Evolutionary conservation across 2,329 filamentous ascomycete species (phyloP).

Genomic region (Pyrenochaeta sp.): DNA sequence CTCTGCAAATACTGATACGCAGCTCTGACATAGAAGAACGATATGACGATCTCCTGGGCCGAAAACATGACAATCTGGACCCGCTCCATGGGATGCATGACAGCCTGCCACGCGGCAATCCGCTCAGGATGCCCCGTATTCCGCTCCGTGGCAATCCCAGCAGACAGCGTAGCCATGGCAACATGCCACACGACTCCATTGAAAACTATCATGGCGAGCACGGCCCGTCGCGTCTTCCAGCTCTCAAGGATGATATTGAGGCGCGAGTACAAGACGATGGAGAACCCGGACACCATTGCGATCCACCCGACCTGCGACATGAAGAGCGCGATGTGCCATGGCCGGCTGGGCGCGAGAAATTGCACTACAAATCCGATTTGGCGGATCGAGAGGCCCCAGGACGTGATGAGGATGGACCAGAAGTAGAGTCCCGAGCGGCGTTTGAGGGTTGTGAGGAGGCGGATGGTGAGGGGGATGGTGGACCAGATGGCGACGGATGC

Average conservation of each 20-base stretch:
- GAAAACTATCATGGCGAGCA: slow-evolving; percentile 62
- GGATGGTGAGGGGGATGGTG: slow-evolving; percentile 50
- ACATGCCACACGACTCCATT: slow-evolving; percentile 61
- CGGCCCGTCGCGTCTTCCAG: slow-evolving; percentile 51
- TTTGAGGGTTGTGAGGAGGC: slow-evolving; percentile 54
- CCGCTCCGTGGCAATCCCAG: slow-evolving; percentile 1
- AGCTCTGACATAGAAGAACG: slow-evolving; percentile 57
- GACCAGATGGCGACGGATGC: slow-evolving; percentile 33
- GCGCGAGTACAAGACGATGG: slow-evolving; percentile 65
- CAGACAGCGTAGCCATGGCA: slow-evolving; percentile 53
- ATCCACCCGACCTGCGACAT: slow-evolving; percentile 60
- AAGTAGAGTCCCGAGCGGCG: slow-evolving; percentile 54
- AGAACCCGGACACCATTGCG: slow-evolving; percentile 65
- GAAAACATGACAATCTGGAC: slow-evolving; percentile 48
- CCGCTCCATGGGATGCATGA: slow-evolving; percentile 19
- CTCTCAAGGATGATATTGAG: slow-evolving; percentile 64
- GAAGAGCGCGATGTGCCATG: slow-evolving; percentile 2
- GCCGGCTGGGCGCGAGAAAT: slow-evolving; percentile 36
- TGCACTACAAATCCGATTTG: slow-evolving; percentile 51
- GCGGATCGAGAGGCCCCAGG: slow-evolving; percentile 49
- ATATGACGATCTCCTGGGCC: slow-evolving; percentile 38
- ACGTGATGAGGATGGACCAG: slow-evolving; percentile 52
- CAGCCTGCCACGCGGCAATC: slow-evolving; percentile 1
- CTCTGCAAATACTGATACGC: slow-evolving; percentile 51
- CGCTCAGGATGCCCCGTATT: not conserved